A percentile compares a stretch with the other conserved stretches of the same genome.
These are phyloP conservation scores for Trypanosoma vivax DNA, from an alignment of 208 protist species.

Conservation along the genomic window DNA sequence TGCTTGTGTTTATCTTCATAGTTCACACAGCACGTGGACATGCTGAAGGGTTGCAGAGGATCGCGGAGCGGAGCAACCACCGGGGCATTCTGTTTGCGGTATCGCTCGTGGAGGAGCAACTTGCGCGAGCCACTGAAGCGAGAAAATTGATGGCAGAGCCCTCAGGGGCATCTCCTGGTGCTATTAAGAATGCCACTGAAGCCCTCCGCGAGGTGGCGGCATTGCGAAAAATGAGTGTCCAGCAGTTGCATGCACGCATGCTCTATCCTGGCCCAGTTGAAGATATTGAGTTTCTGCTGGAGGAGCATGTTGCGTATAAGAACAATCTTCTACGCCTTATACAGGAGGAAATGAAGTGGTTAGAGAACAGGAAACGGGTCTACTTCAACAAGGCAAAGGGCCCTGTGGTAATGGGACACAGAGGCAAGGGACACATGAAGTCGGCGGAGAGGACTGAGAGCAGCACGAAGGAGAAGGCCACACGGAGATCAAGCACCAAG, in stretches of 20 bases:
- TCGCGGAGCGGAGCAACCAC: constrained; percentile 34
- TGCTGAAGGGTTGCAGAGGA: constrained; percentile 20
- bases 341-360: constrained; percentile 52
- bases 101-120: constrained; percentile 29
- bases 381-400: neutral
- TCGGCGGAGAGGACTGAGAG: neutral
- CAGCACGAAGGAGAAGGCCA: too few species aligned
- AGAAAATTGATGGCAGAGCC: constrained; percentile 12
- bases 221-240: constrained; percentile 30
- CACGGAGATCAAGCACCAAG: too few species aligned
- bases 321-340: constrained; percentile 33
- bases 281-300: constrained; percentile 73
- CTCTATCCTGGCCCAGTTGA: constrained; percentile 40
- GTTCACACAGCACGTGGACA: constrained; percentile 25
- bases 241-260: constrained; percentile 27
- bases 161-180: constrained; percentile 1
- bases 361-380: constrained; percentile 4
- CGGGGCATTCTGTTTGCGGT: constrained; percentile 37
- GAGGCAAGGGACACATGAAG: neutral
- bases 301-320: constrained; percentile 61
- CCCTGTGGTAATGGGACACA: neutral
- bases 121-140: constrained; percentile 13
- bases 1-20: constrained; percentile 47
- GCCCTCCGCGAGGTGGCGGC: constrained; percentile 20
- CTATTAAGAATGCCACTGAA: constrained; percentile 21